These are phyloP conservation scores for Neurospora sp. DNA, from an alignment of 495 filamentous ascomycete species.

Conservation along the genomic window DNA sequence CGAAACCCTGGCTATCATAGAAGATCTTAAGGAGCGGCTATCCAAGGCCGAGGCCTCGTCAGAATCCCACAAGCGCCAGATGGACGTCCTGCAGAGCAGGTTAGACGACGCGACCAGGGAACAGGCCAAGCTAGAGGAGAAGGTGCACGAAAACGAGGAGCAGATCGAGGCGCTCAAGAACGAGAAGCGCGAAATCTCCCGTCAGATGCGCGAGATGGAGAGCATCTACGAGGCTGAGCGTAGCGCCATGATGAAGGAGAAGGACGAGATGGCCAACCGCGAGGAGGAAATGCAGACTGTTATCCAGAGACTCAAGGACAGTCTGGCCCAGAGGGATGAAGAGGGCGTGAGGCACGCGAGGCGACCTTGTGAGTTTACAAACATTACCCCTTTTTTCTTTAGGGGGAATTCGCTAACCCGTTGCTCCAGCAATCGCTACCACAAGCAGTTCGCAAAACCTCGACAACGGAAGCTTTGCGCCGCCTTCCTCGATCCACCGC, in stretches of 20 bases:
- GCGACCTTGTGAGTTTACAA: slow-evolving; percentile 47
- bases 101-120: slow-evolving; percentile 79
- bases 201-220: slow-evolving; percentile 81
- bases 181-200: slow-evolving; percentile 66
- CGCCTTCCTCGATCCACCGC: slow-evolving; percentile 69
- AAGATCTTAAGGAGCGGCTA: slow-evolving; percentile 73
- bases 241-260: slow-evolving; percentile 77
- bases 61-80: slow-evolving; percentile 74
- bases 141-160: slow-evolving; percentile 70
- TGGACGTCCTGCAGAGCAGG: slow-evolving; percentile 72
- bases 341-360: slow-evolving; percentile 57
- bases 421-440: slow-evolving; percentile 29
- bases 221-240: slow-evolving; percentile 83
- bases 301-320: slow-evolving; percentile 85
- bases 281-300: slow-evolving; percentile 84
- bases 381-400: not conserved
- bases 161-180: slow-evolving; percentile 67
- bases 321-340: slow-evolving; percentile 59
- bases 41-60: slow-evolving; percentile 68
- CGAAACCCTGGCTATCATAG: slow-evolving; percentile 68
- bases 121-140: slow-evolving; percentile 77
- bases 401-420: not conserved
- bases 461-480: slow-evolving; percentile 71
- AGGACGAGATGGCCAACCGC: slow-evolving; percentile 70
- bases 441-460: slow-evolving; percentile 42